Conservation (phyloP, 768 basidiomycete genomes). For the Mycena rosella region DNA sequence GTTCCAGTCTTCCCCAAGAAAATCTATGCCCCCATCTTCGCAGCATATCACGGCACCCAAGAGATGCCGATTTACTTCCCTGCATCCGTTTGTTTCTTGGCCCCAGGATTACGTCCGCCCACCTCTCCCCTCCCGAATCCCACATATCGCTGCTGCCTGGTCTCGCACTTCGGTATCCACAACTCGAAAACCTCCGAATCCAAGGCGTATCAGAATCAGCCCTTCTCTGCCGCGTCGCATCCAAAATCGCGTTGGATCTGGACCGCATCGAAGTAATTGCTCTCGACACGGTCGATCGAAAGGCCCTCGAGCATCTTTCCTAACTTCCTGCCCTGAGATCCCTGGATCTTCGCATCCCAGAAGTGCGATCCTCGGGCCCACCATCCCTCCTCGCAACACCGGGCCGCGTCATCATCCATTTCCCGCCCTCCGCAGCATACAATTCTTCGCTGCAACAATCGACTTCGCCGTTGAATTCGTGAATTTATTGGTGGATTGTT, state of each 20-base stretch:
- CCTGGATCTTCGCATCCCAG: not conserved
- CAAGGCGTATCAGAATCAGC: not conserved
- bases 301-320: slow-evolving; percentile 1
- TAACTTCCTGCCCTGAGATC: not conserved
- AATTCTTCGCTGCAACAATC: not conserved
- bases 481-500: not conserved
- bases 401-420: not conserved
- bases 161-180: slow-evolving; percentile 2
- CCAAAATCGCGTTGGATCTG: not conserved
- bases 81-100: slow-evolving; percentile 7
- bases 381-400: not conserved
- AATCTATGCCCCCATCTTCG: slow-evolving; percentile 6
- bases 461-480: slow-evolving; percentile 3
- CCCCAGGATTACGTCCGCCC: not conserved
- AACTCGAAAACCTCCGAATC: not conserved
- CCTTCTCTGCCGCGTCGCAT: not conserved
- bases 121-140: not conserved
- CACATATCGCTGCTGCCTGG: not conserved
- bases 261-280: not conserved
- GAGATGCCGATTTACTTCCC: not conserved
- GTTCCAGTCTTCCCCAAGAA: not conserved
- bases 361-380: not conserved
- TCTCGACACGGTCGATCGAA: not conserved
- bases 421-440: not conserved
- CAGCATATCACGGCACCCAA: not conserved